Conservation (phyloP, 2,329 filamentous ascomycete genomes). For the Phaeosphaeriaceae sp. region DNA sequence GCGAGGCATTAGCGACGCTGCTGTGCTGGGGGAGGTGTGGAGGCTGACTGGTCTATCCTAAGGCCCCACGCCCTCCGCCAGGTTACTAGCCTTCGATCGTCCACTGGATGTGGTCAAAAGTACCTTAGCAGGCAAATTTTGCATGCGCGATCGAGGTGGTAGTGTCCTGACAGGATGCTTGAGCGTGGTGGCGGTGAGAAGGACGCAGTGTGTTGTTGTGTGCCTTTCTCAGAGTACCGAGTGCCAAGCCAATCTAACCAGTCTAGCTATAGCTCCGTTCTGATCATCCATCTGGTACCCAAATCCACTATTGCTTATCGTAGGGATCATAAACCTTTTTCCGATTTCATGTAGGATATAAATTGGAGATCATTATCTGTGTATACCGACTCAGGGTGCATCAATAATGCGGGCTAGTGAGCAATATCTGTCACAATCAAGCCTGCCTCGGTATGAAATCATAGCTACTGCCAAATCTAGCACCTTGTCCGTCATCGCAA, state of each 20-base stretch:
- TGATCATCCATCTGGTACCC: not conserved
- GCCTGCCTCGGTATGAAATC: conserved; percentile 19
- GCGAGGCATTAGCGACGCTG: conserved; percentile 29
- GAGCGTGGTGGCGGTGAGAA: conserved; percentile 20
- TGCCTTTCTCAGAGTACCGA: not conserved
- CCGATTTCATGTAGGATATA: too few relatives aligned
- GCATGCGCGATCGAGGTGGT: conserved; percentile 3
- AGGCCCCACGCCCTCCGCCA: conserved; percentile 7
- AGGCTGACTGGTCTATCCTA: conserved; percentile 17
- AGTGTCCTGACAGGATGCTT: conserved; percentile 2
- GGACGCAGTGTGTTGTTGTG: conserved; percentile 6
- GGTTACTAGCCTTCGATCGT: conserved; percentile 7
- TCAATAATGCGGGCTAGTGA: conserved; percentile 5
- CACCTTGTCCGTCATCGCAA: conserved; percentile 23
- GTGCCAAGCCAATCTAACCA: not conserved
- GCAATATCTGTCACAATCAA: conserved; percentile 2
- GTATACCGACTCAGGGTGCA: not conserved
- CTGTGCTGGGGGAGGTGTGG: conserved; percentile 7
- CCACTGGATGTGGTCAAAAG: not conserved
- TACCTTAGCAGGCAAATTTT: not conserved
- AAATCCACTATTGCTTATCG: too few relatives aligned
- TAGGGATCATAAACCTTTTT: too few relatives aligned
- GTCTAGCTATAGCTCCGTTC: not conserved
- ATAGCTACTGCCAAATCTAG: conserved; percentile 29
- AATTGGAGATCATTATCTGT: too few relatives aligned